These are phyloP conservation scores for Echria macrotheca DNA, from an alignment of 495 filamentous ascomycete species.

Conservation along the genomic window DNA sequence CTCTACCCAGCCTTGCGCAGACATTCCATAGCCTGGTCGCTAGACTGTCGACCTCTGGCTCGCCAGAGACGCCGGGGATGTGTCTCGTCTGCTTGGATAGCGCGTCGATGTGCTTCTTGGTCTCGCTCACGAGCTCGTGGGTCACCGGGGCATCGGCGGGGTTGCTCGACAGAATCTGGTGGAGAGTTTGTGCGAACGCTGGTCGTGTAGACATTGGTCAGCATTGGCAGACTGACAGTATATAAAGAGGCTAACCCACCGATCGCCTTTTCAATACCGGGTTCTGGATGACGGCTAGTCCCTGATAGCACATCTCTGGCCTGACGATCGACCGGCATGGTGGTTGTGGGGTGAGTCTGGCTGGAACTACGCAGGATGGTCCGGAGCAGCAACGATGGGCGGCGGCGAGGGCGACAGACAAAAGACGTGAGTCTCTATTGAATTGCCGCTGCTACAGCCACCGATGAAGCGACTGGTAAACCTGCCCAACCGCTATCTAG, in stretches of 20 bases:
- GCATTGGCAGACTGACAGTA: too few species aligned
- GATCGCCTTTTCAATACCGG: slow-evolving; percentile 19
- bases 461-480: too few species aligned
- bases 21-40: slow-evolving; percentile 65
- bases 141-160: slow-evolving; percentile 14
- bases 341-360: too few species aligned
- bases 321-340: too few species aligned
- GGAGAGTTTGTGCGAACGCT: slow-evolving; percentile 21
- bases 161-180: slow-evolving; percentile 17
- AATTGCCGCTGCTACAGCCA: too few species aligned
- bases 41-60: slow-evolving; percentile 43
- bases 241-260: slow-evolving; percentile 14
- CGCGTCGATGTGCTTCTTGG: slow-evolving; percentile 30
- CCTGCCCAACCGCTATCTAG: too few species aligned
- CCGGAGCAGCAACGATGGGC: too few species aligned
- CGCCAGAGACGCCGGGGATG: slow-evolving; percentile 10
- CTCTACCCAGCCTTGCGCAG: slow-evolving; percentile 47
- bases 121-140: slow-evolving; percentile 30
- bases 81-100: slow-evolving; percentile 22
- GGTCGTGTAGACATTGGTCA: neutral
- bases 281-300: slow-evolving; percentile 6
- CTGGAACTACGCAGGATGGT: too few species aligned
- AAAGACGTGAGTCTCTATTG: too few species aligned
- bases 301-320: too few species aligned
- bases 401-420: too few species aligned